Evolutionary conservation across 2,329 filamentous ascomycete species (phyloP).

Genomic region (Fusarium sp.): DNA sequence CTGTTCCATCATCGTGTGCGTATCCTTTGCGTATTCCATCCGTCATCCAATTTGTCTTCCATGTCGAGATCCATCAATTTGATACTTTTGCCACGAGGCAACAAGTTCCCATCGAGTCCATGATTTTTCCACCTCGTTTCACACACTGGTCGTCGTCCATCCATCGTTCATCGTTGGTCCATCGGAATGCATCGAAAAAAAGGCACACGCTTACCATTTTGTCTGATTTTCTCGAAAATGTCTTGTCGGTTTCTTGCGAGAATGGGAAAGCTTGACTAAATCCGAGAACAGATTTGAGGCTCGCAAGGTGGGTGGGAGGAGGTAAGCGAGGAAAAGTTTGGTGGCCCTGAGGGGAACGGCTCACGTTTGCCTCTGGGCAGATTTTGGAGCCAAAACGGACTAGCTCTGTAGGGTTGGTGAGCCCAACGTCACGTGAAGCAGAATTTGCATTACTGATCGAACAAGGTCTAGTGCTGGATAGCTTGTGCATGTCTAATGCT

Average conservation of each 20-base stretch:
- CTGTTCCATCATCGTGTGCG: constrained; percentile 34
- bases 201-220: constrained; percentile 71
- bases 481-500: constrained; percentile 30
- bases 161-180: constrained; percentile 37
- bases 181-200: constrained; percentile 31
- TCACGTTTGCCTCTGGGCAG: constrained; percentile 49
- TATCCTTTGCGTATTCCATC: constrained; percentile 23
- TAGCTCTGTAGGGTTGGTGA: constrained; percentile 53
- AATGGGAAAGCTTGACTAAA: constrained; percentile 60
- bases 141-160: constrained; percentile 31
- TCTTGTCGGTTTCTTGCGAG: constrained; percentile 58
- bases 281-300: constrained; percentile 65
- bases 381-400: constrained; percentile 51
- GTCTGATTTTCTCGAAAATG: constrained; percentile 62
- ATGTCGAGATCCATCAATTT: constrained; percentile 30
- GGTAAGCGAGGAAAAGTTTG: constrained; percentile 61
- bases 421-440: constrained; percentile 51
- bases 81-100: constrained; percentile 30
- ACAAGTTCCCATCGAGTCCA: constrained; percentile 19
- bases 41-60: constrained; percentile 14
- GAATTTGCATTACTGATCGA: background rate
- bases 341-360: constrained; percentile 50
- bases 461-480: constrained; percentile 32
- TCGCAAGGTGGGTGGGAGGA: constrained; percentile 59
- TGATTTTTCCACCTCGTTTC: constrained; percentile 33